These are phyloP conservation scores for Xylaria sp. DNA, from an alignment of 495 filamentous ascomycete genomes.

Conservation along the genomic window DNA sequence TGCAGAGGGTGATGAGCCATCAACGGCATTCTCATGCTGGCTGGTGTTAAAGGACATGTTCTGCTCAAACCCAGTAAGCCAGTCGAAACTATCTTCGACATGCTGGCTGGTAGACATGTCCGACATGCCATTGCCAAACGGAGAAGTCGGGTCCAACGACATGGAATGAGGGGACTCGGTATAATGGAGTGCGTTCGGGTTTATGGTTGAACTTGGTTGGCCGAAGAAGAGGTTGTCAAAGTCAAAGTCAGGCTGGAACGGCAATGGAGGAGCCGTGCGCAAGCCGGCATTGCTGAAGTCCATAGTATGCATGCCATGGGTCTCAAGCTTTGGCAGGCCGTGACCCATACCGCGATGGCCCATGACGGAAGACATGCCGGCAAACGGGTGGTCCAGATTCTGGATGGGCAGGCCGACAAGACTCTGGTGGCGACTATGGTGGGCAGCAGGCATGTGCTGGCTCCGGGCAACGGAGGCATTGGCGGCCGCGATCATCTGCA, in stretches of 20 bases:
- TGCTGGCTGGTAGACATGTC: conserved; percentile 63
- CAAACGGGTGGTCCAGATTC: conserved; percentile 61
- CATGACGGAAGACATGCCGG: conserved; percentile 73
- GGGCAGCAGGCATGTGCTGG: conserved; percentile 59
- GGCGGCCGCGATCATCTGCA: conserved; percentile 72
- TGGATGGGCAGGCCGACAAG: conserved; percentile 69
- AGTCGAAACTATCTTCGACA: conserved; percentile 83
- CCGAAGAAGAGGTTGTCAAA: conserved; percentile 77
- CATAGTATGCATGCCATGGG: conserved; percentile 61
- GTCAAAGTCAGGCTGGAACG: conserved; percentile 75
- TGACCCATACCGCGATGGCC: conserved; percentile 68
- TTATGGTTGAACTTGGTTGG: conserved; percentile 74
- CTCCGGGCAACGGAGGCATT: conserved; percentile 59
- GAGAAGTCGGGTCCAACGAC: conserved; percentile 75
- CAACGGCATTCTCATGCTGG: conserved; percentile 77
- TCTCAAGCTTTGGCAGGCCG: conserved; percentile 84
- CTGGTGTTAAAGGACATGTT: conserved; percentile 70
- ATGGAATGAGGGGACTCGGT: conserved; percentile 79
- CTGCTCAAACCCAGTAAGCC: conserved; percentile 84
- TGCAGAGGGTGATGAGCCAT: conserved; percentile 92
- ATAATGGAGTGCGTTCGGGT: conserved; percentile 94
- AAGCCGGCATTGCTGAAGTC: conserved; percentile 67
- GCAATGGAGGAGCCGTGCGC: conserved; percentile 79
- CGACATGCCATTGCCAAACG: conserved; percentile 70
- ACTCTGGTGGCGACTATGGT: conserved; percentile 70